Conservation (phyloP, 2,329 filamentous ascomycete genomes). For the Xylariaceae sp. region DNA sequence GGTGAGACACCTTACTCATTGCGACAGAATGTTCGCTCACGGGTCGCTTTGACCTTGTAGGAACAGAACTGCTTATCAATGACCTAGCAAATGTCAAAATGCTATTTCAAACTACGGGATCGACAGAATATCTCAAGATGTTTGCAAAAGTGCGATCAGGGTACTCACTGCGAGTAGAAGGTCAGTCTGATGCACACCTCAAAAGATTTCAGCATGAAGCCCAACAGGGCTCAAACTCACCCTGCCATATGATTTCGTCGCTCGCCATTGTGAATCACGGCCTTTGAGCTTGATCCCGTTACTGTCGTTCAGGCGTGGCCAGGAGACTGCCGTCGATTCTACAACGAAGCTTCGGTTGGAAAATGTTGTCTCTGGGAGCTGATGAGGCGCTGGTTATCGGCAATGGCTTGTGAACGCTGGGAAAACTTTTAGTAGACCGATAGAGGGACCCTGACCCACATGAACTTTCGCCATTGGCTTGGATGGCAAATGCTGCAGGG, state of each 20-base stretch:
- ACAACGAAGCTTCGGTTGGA: too few relatives aligned
- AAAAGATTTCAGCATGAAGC: too few relatives aligned
- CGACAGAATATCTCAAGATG: not conserved
- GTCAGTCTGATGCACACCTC: too few relatives aligned
- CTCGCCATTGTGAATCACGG: constrained; percentile 62
- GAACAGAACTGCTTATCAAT: constrained; percentile 80
- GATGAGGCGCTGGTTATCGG: too few relatives aligned
- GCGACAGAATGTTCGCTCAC: constrained; percentile 88
- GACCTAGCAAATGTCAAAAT: constrained; percentile 2
- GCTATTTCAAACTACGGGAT: not conserved
- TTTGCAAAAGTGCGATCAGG: not conserved
- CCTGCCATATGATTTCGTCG: constrained; percentile 96
- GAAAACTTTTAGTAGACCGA: not conserved
- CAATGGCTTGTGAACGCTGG: not conserved
- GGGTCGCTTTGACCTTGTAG: constrained; percentile 55
- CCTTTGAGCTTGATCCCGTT: too few relatives aligned
- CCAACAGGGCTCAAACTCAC: too few relatives aligned
- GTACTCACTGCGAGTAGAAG: not conserved
- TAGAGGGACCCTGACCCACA: not conserved
- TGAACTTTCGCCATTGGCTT: not conserved
- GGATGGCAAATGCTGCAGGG: constrained; percentile 2
- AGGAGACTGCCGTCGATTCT: too few relatives aligned
- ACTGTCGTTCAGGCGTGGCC: too few relatives aligned
- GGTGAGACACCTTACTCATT: constrained; percentile 57
- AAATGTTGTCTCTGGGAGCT: too few relatives aligned